Evolutionary conservation across 371 early-diverging fungal genomes (phyloP), one percentile per base, ranked within the genome.

Genomic region (Mortierella polycephala): DNA sequence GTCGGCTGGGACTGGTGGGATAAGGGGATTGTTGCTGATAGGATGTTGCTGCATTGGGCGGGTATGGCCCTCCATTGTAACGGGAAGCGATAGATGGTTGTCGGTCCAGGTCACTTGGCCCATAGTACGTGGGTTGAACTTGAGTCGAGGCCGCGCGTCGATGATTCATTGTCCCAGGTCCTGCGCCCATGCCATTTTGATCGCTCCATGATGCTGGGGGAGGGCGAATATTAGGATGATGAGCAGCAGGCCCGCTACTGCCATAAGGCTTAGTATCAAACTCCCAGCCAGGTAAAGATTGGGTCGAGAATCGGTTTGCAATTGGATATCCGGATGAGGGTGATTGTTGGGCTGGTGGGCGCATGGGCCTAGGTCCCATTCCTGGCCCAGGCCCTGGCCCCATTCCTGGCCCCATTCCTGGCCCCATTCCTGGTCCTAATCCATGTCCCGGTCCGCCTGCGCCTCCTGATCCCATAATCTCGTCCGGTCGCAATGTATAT

Each of bases 261-360:
- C 50, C 52, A 55, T 69, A 74, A 10, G 60, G 44, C 37, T 54
- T 68, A 12, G 60, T 21, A 1, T 70, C 76, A 20, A 63, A 71
- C 40, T 75, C 76, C 76, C 76, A 71, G 10, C 76, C 76, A 37
- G 76, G 59, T 12, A 75, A 40, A 10, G 76, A 75, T 37, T 75
- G 76, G 7, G 76, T 75, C 42, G 76, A 75, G 45, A 70, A 71
- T 30, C 76, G 65, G 61, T 64, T 74, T 16, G 74, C 52, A 39
- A 73, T 73, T 3, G 67, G 68, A 49, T 69, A 74, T n/a, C 11
- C 67, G 42, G 60, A 30, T 23, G 23, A 45, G 40, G 61, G 58
- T n/a, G 40, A 61, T 30, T 62, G 76, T 10, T 57, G 61, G 8
- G 55, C 54, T 16, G 45, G 52, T 20, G 71, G 60, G 1, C 67